Conservation (phyloP, 192 early-diverging fungal genomes). For the Chytriomyces sp. region DNA sequence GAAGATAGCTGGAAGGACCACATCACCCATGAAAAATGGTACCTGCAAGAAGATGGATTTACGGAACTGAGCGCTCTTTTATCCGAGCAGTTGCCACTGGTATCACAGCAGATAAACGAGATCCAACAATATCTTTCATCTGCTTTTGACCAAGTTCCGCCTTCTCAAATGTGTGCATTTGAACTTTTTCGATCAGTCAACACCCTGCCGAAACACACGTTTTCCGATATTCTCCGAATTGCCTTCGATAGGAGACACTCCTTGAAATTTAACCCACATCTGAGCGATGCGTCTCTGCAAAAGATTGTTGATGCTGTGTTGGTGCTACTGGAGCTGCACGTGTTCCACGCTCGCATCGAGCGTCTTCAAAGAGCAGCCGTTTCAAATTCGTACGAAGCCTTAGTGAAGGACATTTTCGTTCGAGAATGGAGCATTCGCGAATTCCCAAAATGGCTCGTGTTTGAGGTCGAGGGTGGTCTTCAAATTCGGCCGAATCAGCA, state of each 20-base stretch:
- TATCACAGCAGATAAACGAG: neutral
- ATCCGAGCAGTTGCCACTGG: too few species aligned
- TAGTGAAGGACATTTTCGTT: constrained; percentile 12
- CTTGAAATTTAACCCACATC: neutral
- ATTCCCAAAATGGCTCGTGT: constrained; percentile 8
- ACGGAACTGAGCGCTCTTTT: too few species aligned
- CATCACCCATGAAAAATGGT: too few species aligned
- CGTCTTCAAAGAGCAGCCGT: neutral
- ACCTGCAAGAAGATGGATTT: too few species aligned
- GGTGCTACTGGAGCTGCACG: neutral
- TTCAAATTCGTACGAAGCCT: neutral
- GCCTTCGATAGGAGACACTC: neutral
- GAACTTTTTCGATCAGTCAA: neutral
- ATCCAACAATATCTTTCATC: neutral
- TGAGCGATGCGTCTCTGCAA: neutral
- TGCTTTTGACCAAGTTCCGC: neutral
- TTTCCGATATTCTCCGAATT: neutral
- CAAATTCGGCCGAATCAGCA: constrained; percentile 14
- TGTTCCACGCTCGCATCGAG: neutral
- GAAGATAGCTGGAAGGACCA: neutral
- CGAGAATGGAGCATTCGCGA: neutral
- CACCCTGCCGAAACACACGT: neutral
- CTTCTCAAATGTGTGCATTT: neutral
- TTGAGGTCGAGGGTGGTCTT: constrained; percentile 17
- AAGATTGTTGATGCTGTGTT: neutral